phyloP scores from a whole-genome alignment of 2,329 filamentous ascomycete species.

The Aspergillus terreus region DNA sequence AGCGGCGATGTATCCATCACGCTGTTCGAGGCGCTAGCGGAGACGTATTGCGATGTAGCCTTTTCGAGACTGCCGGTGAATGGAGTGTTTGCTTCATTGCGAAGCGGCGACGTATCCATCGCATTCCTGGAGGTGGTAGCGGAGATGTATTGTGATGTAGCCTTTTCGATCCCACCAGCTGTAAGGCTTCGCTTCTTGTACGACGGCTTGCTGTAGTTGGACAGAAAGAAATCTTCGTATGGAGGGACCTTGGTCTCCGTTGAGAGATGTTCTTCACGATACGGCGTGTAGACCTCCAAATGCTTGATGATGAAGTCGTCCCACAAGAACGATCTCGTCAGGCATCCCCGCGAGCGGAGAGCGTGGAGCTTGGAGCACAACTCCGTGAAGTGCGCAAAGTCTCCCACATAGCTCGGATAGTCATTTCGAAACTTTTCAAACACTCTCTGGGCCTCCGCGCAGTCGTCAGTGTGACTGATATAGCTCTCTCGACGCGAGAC shows the following conservation, averaged over 20 bases:
- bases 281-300: constrained; percentile 33
- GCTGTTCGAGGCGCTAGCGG: too few species aligned
- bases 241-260: constrained; percentile 22
- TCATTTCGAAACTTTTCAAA: constrained; percentile 36
- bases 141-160: constrained; percentile 22
- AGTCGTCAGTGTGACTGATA: constrained; percentile 15
- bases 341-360: constrained; percentile 25
- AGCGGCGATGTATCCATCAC: background rate
- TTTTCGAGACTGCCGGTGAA: constrained; percentile 22
- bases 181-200: constrained; percentile 38
- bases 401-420: constrained; percentile 39
- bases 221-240: constrained; percentile 40
- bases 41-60: too few species aligned
- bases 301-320: constrained; percentile 46
- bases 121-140: constrained; percentile 3
- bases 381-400: constrained; percentile 35
- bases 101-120: background rate
- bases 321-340: constrained; percentile 39
- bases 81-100: constrained; percentile 10
- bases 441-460: constrained; percentile 23
- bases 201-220: constrained; percentile 26
- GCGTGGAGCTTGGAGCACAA: constrained; percentile 35
- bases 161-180: constrained; percentile 24
- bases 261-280: constrained; percentile 25
- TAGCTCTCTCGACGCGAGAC: constrained; percentile 20